A percentile compares a stretch with the other conserved stretches of the same genome.
Evolutionary conservation across 768 basidiomycete species (phyloP).

Genomic region (Myochromella boudieri): DNA sequence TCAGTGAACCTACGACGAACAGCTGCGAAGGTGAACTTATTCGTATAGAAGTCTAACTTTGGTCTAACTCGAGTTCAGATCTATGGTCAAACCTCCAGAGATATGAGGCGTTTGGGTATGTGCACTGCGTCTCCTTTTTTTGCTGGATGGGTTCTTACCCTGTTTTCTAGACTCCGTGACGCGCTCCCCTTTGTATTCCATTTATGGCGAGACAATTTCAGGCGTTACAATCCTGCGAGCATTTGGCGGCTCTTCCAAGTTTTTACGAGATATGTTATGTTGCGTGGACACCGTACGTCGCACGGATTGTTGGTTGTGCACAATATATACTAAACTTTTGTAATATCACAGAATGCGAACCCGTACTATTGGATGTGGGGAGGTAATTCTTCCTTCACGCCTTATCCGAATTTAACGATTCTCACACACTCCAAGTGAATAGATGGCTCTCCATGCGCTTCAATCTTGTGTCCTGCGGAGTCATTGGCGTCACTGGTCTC

Average conservation of each 20-base stretch:
- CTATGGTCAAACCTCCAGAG: conserved; percentile 79
- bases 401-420: not conserved
- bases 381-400: conserved; percentile 38
- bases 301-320: not conserved
- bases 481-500: conserved; percentile 72
- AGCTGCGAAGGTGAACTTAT: conserved; percentile 36
- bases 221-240: conserved; percentile 61
- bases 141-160: conserved; percentile 1
- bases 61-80: conserved; percentile 24
- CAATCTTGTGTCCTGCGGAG: conserved; percentile 71
- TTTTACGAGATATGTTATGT: conserved; percentile 79
- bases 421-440: conserved; percentile 53
- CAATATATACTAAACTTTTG: conserved; percentile 6
- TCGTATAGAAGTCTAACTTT: not conserved
- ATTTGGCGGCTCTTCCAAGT: conserved; percentile 87
- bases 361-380: conserved; percentile 94
- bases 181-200: conserved; percentile 41
- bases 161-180: conserved; percentile 31
- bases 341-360: conserved; percentile 44
- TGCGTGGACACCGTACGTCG: conserved; percentile 74
- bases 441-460: conserved; percentile 90
- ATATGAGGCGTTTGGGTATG: conserved; percentile 77
- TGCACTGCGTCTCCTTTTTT: conserved; percentile 2
- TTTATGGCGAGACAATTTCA: conserved; percentile 45
- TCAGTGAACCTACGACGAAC: not conserved